Percentiles rank a stretch among this genome's conserved stretches.
phyloP scores from a whole-genome alignment of 2,329 filamentous ascomycete species.

The Xylaria sp. region DNA sequence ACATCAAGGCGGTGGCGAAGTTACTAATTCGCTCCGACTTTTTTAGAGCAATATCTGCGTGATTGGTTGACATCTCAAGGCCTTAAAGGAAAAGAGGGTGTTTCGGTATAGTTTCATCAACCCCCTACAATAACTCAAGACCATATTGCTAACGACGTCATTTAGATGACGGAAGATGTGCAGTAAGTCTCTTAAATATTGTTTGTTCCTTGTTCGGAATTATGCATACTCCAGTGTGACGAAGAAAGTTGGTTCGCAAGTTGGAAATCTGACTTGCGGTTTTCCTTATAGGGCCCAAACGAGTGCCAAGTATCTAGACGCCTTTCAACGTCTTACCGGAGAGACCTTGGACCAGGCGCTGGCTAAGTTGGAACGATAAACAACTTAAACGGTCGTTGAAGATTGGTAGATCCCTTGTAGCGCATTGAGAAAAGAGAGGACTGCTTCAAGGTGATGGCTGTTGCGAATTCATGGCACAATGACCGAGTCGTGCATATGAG shows the following conservation, averaged over 20 bases:
- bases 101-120: conserved; percentile 49
- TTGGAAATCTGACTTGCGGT: conserved; percentile 4
- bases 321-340: conserved; percentile 35
- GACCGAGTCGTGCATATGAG: not conserved
- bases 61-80: conserved; percentile 61
- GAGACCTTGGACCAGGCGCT: conserved; percentile 32
- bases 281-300: conserved; percentile 25
- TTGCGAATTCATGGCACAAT: not conserved
- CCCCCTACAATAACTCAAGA: not conserved
- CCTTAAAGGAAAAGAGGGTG: conserved; percentile 78
- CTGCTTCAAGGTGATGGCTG: conserved; percentile 15
- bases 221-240: not conserved
- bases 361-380: conserved; percentile 31
- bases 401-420: not conserved
- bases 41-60: conserved; percentile 35
- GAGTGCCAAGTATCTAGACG: conserved; percentile 38
- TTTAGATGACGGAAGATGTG: conserved; percentile 35
- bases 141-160: conserved; percentile 15
- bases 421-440: conserved; percentile 2
- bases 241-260: not conserved
- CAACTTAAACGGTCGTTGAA: not conserved
- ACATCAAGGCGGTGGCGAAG: not conserved
- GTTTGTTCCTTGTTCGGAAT: not conserved
- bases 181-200: conserved; percentile 22
- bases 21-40: conserved; percentile 16